phyloP scores from a whole-genome alignment of 345 rosid genomes.

The Hypericum perforatum region DNA sequence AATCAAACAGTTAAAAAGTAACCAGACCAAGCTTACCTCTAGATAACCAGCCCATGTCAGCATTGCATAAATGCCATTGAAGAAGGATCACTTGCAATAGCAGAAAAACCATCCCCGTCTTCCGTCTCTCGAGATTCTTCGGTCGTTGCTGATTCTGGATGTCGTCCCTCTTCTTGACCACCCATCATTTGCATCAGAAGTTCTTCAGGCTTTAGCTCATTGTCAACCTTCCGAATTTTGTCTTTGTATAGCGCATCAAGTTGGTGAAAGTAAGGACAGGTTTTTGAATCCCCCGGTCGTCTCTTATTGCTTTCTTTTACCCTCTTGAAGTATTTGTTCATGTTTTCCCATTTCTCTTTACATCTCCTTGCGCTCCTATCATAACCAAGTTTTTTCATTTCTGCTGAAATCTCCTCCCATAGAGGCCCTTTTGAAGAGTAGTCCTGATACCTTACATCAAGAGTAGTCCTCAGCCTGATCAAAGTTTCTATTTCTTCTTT shows the following conservation, averaged over 20 bases:
- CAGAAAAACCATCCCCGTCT: constrained; percentile 18
- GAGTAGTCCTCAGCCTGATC: constrained; percentile 17
- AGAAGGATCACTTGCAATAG: constrained; percentile 26
- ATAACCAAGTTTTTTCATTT: constrained; percentile 21
- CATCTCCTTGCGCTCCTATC: constrained; percentile 24
- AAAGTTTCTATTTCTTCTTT: constrained; percentile 26
- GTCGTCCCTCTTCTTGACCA: constrained; percentile 25
- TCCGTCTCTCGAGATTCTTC: constrained; percentile 20
- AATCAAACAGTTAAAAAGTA: constrained; percentile 12
- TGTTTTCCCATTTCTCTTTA: constrained; percentile 32
- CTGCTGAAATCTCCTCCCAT: constrained; percentile 24
- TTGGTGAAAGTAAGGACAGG: constrained; percentile 26
- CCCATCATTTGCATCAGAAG: constrained; percentile 45
- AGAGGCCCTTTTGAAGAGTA: constrained; percentile 21
- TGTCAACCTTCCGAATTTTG: constrained; percentile 30
- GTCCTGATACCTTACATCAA: constrained; percentile 20
- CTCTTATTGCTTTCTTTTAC: constrained; percentile 26
- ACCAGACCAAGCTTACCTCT: constrained; percentile 9
- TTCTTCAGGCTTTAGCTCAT: constrained; percentile 39
- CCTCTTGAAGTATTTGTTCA: constrained; percentile 33
- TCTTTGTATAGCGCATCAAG: constrained; percentile 57
- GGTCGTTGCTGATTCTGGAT: constrained; percentile 19
- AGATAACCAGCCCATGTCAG: constrained; percentile 4
- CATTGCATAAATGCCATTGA: constrained; percentile 26
- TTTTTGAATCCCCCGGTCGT: constrained; percentile 21